These are phyloP conservation scores for Hanseniaspora pseudoguilliermondii DNA, from an alignment of 805 yeast species.

Conservation along the genomic window DNA sequence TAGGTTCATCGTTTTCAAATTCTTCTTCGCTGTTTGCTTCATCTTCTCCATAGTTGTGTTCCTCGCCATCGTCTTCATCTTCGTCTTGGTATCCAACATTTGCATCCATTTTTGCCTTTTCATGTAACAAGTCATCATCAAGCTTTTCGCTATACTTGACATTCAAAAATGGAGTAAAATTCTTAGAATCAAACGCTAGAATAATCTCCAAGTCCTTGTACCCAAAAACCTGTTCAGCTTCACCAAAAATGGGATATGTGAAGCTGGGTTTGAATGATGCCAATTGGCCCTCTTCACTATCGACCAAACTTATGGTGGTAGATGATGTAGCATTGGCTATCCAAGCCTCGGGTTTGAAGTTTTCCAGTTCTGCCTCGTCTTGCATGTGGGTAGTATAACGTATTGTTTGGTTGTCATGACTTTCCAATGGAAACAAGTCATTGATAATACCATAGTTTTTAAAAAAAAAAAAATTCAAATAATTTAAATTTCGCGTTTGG, in stretches of 20 bases:
- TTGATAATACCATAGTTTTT: not conserved
- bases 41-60: slow-evolving; percentile 14
- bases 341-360: slow-evolving; percentile 58
- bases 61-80: slow-evolving; percentile 43
- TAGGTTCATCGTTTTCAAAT: slow-evolving; percentile 21
- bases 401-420: not conserved
- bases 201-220: slow-evolving; percentile 56
- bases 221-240: slow-evolving; percentile 78
- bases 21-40: not conserved
- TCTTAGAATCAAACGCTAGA: slow-evolving; percentile 58
- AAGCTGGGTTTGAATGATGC: slow-evolving; percentile 62
- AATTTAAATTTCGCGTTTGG: no score
- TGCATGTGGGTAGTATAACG: not conserved
- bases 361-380: not conserved
- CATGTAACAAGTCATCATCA: slow-evolving; percentile 24
- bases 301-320: slow-evolving; percentile 46
- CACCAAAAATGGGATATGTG: slow-evolving; percentile 91
- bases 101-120: slow-evolving; percentile 10
- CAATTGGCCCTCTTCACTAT: slow-evolving; percentile 35
- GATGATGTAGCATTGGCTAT: slow-evolving; percentile 61
- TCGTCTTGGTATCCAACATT: not conserved
- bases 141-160: slow-evolving; percentile 44
- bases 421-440: not conserved
- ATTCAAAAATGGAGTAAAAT: slow-evolving; percentile 60
- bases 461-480: no score